These are phyloP conservation scores for Podaxis sp. DNA, from an alignment of 768 basidiomycete species.

Conservation along the genomic window DNA sequence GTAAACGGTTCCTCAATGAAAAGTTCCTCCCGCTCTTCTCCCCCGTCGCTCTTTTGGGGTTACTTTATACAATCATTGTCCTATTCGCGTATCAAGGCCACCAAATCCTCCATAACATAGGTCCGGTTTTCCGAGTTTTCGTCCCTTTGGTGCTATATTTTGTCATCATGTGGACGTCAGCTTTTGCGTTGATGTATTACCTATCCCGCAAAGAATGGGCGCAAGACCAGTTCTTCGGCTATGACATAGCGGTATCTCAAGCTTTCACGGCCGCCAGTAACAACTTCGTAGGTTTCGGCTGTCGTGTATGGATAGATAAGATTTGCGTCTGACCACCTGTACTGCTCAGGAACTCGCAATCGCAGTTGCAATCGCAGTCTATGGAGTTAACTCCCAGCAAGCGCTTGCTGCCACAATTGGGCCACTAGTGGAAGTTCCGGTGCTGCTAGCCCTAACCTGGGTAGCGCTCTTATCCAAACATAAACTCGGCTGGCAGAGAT, in stretches of 20 bases:
- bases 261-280: conserved; percentile 80
- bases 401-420: conserved; percentile 82
- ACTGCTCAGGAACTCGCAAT: conserved; percentile 54
- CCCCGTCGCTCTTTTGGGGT: conserved; percentile 68
- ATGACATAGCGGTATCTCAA: conserved; percentile 76
- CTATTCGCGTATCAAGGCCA: conserved; percentile 72
- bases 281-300: conserved; percentile 56
- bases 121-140: conserved; percentile 76
- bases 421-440: conserved; percentile 78
- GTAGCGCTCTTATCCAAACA: conserved; percentile 49
- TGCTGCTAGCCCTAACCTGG: conserved; percentile 68
- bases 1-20: conserved; percentile 48
- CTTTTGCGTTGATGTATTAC: conserved; percentile 52
- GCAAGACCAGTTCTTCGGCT: conserved; percentile 36
- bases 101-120: conserved; percentile 71
- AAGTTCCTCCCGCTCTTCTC: conserved; percentile 69
- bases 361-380: conserved; percentile 76
- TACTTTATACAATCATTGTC: conserved; percentile 80
- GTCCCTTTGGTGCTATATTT: conserved; percentile 84
- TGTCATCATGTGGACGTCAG: conserved; percentile 66
- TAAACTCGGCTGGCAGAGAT: conserved; percentile 39
- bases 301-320: background rate
- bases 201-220: conserved; percentile 36
- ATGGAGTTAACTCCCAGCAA: conserved; percentile 75
- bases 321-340: conserved; percentile 41